Percentiles rank a stretch among this genome's conserved stretches.
Conservation (phyloP, 441 rosid species). For the Erysimum cheiri region DNA sequence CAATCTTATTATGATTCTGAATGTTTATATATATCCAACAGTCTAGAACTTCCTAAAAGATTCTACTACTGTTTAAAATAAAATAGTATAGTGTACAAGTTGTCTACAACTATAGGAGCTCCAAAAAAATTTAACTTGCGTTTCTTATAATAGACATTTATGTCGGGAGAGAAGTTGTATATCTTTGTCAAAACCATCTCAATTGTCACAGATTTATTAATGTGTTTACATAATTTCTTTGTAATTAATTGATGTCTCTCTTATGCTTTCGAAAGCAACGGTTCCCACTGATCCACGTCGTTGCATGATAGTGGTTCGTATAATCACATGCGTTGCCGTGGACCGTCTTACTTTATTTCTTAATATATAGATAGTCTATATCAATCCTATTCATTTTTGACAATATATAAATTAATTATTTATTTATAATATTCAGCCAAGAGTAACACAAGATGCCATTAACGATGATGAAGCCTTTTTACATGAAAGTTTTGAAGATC, state of each 20-base stretch:
- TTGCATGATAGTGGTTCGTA: constrained; percentile 38
- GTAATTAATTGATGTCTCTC: constrained; percentile 21
- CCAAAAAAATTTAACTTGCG: constrained; percentile 24
- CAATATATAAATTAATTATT: neutral
- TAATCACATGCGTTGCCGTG: constrained; percentile 44
- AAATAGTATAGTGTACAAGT: constrained; percentile 38
- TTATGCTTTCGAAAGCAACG: constrained; percentile 36
- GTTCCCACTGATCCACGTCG: constrained; percentile 40
- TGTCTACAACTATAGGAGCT: constrained; percentile 28
- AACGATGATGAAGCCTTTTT: constrained; percentile 36
- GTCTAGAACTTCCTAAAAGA: no score
- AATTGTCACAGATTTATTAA: constrained; percentile 26
- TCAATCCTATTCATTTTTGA: constrained; percentile 30
- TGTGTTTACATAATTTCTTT: constrained; percentile 12
- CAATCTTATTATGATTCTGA: no score
- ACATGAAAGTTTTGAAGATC: constrained; percentile 40
- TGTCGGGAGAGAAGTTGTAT: constrained; percentile 40
- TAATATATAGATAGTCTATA: constrained; percentile 26
- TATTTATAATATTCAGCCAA: neutral
- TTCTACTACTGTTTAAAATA: neutral
- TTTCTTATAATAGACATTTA: constrained; percentile 30
- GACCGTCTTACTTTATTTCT: constrained; percentile 39
- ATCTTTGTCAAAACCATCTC: constrained; percentile 42
- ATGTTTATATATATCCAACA: no score
- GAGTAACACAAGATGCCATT: constrained; percentile 35